Conservation (phyloP, 352 stramenopile species). For the Pythium dissotocum region DNA sequence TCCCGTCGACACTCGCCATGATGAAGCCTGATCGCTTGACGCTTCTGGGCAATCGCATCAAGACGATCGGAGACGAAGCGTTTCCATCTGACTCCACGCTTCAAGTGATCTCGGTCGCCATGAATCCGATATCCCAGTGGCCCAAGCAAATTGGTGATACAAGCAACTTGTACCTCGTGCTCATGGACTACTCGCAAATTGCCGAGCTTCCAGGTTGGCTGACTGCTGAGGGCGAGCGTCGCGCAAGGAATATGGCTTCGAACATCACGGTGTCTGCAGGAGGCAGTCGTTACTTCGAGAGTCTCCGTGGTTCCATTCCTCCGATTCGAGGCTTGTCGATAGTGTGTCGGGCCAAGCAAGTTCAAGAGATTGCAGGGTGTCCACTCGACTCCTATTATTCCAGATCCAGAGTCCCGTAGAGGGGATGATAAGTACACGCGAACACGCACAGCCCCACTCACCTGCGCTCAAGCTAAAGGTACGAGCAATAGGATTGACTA, state of each 20-base stretch:
- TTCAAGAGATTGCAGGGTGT: not conserved
- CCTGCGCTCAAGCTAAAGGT: not conserved
- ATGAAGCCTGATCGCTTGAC: constrained; percentile 20
- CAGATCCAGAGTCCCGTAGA: not conserved
- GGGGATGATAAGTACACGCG: not conserved
- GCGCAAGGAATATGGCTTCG: not conserved
- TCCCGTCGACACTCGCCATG: constrained; percentile 1
- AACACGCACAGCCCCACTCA: not conserved
- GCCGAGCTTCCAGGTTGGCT: constrained; percentile 9
- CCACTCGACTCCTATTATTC: not conserved
- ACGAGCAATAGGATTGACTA: not conserved
- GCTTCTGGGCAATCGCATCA: constrained; percentile 18
- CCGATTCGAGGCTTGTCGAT: not conserved
- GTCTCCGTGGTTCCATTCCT: not conserved
- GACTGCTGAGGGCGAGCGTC: constrained; percentile 2
- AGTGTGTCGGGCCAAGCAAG: not conserved
- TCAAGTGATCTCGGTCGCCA: constrained; percentile 16
- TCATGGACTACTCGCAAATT: constrained; percentile 19
- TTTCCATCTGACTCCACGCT: constrained; percentile 8
- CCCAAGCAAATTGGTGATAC: not conserved
- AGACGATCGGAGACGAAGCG: constrained; percentile 8
- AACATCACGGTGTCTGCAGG: constrained; percentile 5
- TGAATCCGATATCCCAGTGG: constrained; percentile 9
- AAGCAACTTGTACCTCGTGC: not conserved
- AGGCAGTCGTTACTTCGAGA: constrained; percentile 3